Evolutionary conservation across 1,284 basidiomycete genomes (phyloP), one percentile per base, ranked within the genome.

Genomic region (Coniferiporia weirii): DNA sequence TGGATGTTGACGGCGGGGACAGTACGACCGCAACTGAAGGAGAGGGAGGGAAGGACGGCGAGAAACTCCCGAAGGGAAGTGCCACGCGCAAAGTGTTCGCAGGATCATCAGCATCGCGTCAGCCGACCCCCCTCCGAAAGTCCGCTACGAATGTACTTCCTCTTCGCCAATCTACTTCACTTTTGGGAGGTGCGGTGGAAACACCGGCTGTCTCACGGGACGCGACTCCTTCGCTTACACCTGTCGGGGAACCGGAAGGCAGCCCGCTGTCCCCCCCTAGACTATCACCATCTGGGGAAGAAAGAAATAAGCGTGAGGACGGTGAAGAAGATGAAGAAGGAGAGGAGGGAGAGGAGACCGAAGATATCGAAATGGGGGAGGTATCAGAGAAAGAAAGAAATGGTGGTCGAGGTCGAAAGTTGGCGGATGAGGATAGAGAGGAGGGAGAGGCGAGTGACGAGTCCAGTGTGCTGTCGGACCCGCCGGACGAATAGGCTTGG

Each of bases 281-380:
- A 8, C 65, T 71, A 20, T 67, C 70, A 38, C 71, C 70, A 4
- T 67, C 70, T 17, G 58, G 66, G 7, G 57, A 64, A 9, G 54
- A 32, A 10, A 49, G 53, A 4, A 57, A 59, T 17, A 61, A 61
- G 48, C 55, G 61, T 5, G 64, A 65, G 48, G 62, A 65, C 46
- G 66, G 64, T 1, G 64, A 63, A 47, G 59, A 61, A 61, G 44
- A 70, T 66, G 58, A 63, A 58, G 50, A 65, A 64, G 60, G 56
- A 60, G 62, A 71, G 65, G 66, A 75, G 67, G 65, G 66, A 34
- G 65, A 68, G 43, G 72, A 70, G 19, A 79, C 80, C 52, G 81
- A 87, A 63, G 88, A 91, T 63, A 89, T 91, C 60, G 89, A 91
- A 70, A 91, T 91, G 89, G 89, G 89, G n/a, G 89, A 91, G 68